Evolutionary conservation across 495 filamentous ascomycete species (phyloP).

Genomic region (Lineolata rhizophorae): DNA sequence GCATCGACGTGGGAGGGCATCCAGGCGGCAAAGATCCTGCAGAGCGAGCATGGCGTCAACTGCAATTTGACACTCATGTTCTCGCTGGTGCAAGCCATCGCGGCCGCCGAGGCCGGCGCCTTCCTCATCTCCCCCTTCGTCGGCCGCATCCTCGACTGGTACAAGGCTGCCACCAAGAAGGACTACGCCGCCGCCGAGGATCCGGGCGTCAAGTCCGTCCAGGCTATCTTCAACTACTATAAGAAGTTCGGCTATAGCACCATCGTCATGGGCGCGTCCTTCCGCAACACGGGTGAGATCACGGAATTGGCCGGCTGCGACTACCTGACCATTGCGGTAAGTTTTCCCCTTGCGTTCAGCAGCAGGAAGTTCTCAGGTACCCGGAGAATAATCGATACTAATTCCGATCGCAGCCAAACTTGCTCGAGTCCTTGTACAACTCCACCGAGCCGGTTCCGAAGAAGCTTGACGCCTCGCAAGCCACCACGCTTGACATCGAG

Average conservation of each 20-base stretch:
- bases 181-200: slow-evolving; percentile 74
- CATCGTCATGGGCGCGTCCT: slow-evolving; percentile 98
- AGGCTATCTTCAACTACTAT: slow-evolving; percentile 99
- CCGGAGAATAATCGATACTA: background rate
- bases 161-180: slow-evolving; percentile 89
- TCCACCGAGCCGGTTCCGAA: slow-evolving; percentile 56
- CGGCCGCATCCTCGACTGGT: slow-evolving; percentile 98
- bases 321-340: slow-evolving; percentile 91
- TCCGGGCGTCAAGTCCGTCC: slow-evolving; percentile 89
- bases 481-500: slow-evolving; percentile 45
- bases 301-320: slow-evolving; percentile 95
- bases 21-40: slow-evolving; percentile 85
- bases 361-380: too few relatives aligned
- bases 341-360: slow-evolving; percentile 17
- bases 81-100: slow-evolving; percentile 86
- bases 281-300: slow-evolving; percentile 89
- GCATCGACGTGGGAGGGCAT: slow-evolving; percentile 93
- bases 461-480: slow-evolving; percentile 64
- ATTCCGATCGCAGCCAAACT: slow-evolving; percentile 45
- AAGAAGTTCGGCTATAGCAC: slow-evolving; percentile 99
- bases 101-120: slow-evolving; percentile 86
- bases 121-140: slow-evolving; percentile 99
- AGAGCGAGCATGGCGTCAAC: slow-evolving; percentile 85
- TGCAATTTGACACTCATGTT: slow-evolving; percentile 99
- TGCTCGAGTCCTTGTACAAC: slow-evolving; percentile 85